These are phyloP conservation scores for Nicotiana tomentosiformis DNA, from an alignment of 257 asterid species.

Conservation along the genomic window DNA sequence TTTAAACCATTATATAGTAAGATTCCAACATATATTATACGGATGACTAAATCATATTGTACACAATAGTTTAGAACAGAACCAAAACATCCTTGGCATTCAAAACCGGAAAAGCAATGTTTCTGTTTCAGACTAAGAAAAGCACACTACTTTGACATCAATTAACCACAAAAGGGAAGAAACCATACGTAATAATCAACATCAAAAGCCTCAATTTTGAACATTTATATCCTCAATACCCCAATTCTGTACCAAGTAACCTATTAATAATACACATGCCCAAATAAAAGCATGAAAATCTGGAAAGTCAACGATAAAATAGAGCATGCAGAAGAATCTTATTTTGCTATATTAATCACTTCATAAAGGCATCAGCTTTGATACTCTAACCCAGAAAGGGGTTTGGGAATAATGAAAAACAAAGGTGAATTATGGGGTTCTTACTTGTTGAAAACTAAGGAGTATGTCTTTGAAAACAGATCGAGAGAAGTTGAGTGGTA, in stretches of 20 bases:
- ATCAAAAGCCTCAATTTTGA: not conserved
- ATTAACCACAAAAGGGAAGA: not conserved
- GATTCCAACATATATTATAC: not conserved
- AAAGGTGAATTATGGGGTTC: not conserved
- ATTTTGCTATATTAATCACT: not conserved
- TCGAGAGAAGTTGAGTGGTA: too few species aligned
- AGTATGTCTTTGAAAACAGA: too few species aligned
- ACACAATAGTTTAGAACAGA: not conserved
- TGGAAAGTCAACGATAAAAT: not conserved
- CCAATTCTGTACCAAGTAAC: not conserved
- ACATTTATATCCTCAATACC: not conserved
- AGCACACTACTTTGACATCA: not conserved
- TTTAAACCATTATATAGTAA: not conserved
- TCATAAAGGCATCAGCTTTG: not conserved
- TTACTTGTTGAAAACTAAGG: not conserved
- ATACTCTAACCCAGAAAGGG: not conserved
- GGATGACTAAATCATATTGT: not conserved
- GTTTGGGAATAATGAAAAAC: not conserved
- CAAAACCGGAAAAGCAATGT: not conserved
- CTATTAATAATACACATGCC: not conserved
- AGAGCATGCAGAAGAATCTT: slow-evolving; percentile 1
- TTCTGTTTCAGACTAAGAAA: not conserved
- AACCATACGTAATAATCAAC: not conserved
- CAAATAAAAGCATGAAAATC: not conserved
- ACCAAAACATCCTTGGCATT: not conserved